Conservation (phyloP, 306 rosid species). For the Casuarina cunninghamiana region DNA sequence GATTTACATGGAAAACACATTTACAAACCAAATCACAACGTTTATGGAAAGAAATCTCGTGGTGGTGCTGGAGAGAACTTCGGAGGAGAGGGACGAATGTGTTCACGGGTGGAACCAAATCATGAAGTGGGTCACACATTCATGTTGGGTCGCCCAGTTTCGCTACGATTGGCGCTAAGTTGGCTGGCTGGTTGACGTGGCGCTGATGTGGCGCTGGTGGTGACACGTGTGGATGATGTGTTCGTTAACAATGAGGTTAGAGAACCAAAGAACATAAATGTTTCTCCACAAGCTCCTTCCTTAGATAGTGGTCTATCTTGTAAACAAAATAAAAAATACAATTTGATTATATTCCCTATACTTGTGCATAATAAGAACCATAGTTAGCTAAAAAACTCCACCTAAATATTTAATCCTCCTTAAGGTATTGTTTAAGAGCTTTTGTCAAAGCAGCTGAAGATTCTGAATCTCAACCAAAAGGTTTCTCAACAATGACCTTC, state of each 20-base stretch:
- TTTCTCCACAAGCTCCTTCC: slow-evolving; percentile 94
- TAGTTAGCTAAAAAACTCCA: slow-evolving; percentile 11
- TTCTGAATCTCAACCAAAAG: slow-evolving; percentile 89
- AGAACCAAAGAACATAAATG: slow-evolving; percentile 87
- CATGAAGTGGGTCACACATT: too few species aligned
- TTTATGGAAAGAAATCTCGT: too few species aligned
- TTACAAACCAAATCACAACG: too few species aligned
- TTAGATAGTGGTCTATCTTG: slow-evolving; percentile 93
- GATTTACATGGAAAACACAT: too few species aligned
- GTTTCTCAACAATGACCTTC: slow-evolving; percentile 86
- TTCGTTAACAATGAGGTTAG: slow-evolving; percentile 63
- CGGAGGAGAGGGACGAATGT: too few species aligned
- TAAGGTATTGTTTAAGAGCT: slow-evolving; percentile 72
- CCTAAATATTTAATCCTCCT: slow-evolving; percentile 94
- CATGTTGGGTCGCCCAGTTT: too few species aligned
- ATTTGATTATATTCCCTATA: slow-evolving; percentile 13
- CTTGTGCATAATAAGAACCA: slow-evolving; percentile 16
- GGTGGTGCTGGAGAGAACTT: too few species aligned
- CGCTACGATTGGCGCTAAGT: too few species aligned
- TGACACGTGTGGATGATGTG: too few species aligned
- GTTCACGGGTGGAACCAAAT: too few species aligned
- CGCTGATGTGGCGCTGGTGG: too few species aligned
- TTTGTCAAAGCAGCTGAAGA: slow-evolving; percentile 90
- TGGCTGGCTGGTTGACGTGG: too few species aligned
- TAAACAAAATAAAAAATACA: not conserved